Conservation (phyloP, 1,139 yeast genomes). For the Hemisphaericaspora lyxosophila region DNA sequence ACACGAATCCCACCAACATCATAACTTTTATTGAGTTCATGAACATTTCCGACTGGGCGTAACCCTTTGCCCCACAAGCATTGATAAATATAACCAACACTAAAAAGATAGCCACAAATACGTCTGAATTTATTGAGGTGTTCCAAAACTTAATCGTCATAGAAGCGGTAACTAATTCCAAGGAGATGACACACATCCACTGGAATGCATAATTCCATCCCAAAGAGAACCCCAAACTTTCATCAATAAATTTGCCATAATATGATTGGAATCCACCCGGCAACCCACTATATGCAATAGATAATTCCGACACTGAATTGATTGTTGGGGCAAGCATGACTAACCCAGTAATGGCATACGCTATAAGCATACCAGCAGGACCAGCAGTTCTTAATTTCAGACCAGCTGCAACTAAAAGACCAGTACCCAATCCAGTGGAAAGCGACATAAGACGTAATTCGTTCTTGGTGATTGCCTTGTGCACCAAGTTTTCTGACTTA, state of each 20-base stretch:
- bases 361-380: slow-evolving; percentile 37
- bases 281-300: slow-evolving; percentile 36
- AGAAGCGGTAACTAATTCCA: slow-evolving; percentile 42
- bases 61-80: slow-evolving; percentile 34
- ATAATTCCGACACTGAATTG: slow-evolving; percentile 35
- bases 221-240: slow-evolving; percentile 41
- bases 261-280: slow-evolving; percentile 42
- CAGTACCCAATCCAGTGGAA: slow-evolving; percentile 46
- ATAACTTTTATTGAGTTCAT: slow-evolving; percentile 31
- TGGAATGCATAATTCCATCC: slow-evolving; percentile 44
- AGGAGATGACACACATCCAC: slow-evolving; percentile 39
- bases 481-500: slow-evolving; percentile 5
- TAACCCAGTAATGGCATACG: slow-evolving; percentile 32
- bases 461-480: slow-evolving; percentile 20
- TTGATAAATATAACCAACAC: slow-evolving; percentile 28
- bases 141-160: slow-evolving; percentile 37
- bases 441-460: slow-evolving; percentile 44
- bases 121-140: slow-evolving; percentile 27
- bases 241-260: slow-evolving; percentile 38
- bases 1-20: slow-evolving; percentile 33
- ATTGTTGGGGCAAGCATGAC: slow-evolving; percentile 33
- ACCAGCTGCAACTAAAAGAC: slow-evolving; percentile 41
- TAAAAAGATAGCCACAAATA: slow-evolving; percentile 33
- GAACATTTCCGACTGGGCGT: slow-evolving; percentile 33
- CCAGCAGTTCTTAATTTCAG: slow-evolving; percentile 34